Base-by-base conservation (phyloP, 345 rosid genomes). In the Populus davidiana region DNA sequence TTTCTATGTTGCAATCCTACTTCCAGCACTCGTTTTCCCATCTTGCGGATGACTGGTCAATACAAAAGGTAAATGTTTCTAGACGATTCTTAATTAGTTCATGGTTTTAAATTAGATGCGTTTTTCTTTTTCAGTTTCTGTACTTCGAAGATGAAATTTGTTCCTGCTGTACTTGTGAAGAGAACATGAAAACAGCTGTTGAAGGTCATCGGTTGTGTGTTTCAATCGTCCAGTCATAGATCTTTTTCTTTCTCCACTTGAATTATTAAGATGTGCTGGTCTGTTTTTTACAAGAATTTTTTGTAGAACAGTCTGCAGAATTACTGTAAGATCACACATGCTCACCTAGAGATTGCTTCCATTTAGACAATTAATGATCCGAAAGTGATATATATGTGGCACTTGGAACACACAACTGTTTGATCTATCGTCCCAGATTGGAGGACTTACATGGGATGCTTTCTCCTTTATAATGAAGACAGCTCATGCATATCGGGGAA, bases 391-490 rank as follows among this genome's bases (percentile, higher is more conserved):
- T 33, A 5, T n/a, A 38, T 18, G 21, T 6, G 87, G 65, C 81
- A 54, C 81, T 71, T 79, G 47, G 89, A 7, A 23, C 81, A 56
- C 77, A 84, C 75, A 76, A 77, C 70, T 74, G 77, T 39, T 73
- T 77, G 74, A 79, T 81, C 10, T 81, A 86, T 70, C 67, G 63
- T 84, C 77, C 72, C 77, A 43, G 29, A 70, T 70, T 38, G 86
- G 84, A 54, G 47, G 50, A 1, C 43, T 87, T 33, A 63, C 62
- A 25, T 81, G 87, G 88, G 79, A 82, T 3, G 85, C 81, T 9
- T 86, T 87, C 71, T 81, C 87, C 21, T 41, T 68, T 29, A 27
- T 69, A 8, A 78, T 84, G 44, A 84, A 80, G 81, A 50, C 66
- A 70, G 68, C 69, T 67, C 88, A 87, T 70, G 80, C 82, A 23